These are phyloP conservation scores for Daldinia grandis DNA, from an alignment of 495 filamentous ascomycete species.

Conservation along the genomic window DNA sequence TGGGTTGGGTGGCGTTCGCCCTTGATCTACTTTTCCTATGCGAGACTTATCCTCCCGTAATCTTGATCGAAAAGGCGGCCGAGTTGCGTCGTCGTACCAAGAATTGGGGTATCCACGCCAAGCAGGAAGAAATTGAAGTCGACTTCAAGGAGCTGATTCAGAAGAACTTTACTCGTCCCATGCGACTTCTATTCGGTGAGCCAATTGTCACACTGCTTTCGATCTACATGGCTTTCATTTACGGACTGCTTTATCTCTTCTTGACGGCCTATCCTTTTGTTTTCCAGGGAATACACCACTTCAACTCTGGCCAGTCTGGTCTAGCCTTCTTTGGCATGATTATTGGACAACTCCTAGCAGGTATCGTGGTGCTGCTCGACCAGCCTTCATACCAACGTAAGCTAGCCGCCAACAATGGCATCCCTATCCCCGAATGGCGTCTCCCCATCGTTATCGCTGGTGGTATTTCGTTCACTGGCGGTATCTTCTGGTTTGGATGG, in stretches of 20 bases:
- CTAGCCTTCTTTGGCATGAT: conserved; percentile 86
- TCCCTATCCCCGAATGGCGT: conserved; percentile 87
- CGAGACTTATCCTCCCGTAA: conserved; percentile 86
- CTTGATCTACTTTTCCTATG: conserved; percentile 76
- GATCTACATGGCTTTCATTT: conserved; percentile 85
- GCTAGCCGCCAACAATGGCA: conserved; percentile 73
- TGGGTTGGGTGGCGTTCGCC: conserved; percentile 77
- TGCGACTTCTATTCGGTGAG: conserved; percentile 81
- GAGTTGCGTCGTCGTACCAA: conserved; percentile 81
- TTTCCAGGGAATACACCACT: conserved; percentile 74
- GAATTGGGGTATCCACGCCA: conserved; percentile 95
- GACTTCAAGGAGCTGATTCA: conserved; percentile 78
- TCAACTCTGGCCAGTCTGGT: conserved; percentile 72
- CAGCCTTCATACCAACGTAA: conserved; percentile 75
- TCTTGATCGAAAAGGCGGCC: conserved; percentile 78
- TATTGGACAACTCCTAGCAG: conserved; percentile 73
- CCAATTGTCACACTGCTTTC: conserved; percentile 79
- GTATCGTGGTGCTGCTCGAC: conserved; percentile 67
- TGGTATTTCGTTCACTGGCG: conserved; percentile 74
- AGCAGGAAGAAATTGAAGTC: conserved; percentile 92
- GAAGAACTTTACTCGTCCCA: conserved; percentile 85
- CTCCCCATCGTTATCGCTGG: conserved; percentile 81
- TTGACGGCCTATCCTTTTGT: conserved; percentile 83
- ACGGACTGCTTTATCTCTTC: conserved; percentile 84
- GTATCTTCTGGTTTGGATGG: conserved; percentile 93